Evolutionary conservation across 768 basidiomycete species (phyloP), one percentile per base, ranked within the genome.

Genomic region (Russula compacta): DNA sequence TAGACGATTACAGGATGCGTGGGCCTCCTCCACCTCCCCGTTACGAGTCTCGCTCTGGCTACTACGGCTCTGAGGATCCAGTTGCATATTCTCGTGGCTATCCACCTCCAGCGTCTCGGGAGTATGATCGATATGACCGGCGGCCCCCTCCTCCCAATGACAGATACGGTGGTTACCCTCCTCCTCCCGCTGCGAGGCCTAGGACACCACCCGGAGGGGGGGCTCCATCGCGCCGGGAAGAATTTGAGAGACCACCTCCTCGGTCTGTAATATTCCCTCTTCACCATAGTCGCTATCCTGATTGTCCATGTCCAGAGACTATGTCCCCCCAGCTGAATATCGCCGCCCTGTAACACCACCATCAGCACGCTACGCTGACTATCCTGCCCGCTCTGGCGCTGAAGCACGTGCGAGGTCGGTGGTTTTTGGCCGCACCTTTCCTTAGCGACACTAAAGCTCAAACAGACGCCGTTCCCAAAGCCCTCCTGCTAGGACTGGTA

Each of bases 1-100:
- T 82, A 67, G 87, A 92, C 66, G 89, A 91, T 52, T 85, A 83
- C 65, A 79, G 84, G 67, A 67, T 71, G 67, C 79, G 85, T 49
- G 86, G 80, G 58, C 71, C 77, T 58, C 73, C 75, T n/a, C 71
- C 81, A 33, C 76, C 80, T 56, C 80, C 84, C 65, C 78, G 81
- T 65, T 77, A 83, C 61, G 80, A 82, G 11, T 60, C 73, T 47
- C 82, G 87, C 50, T 79, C 72, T 39, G 72, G 69, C 33, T 76
- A 76, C 63, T 76, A 76, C 63, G 67, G 71, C 50, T 64, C 73
- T 57, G 78, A 78, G 54, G 75, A 84, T n/a, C 72, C 72, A 38
- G 67, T 71, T 66, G 81, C 81, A 67, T 79, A 79, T 60, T 77
- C 81, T 67, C 79, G 82, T 64, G 76, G 76, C 63, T 83, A 83